Percentiles rank a stretch among this genome's conserved stretches.
Conservation (phyloP, 1,139 yeast genomes). For the Debaryomycetaceae sp. region DNA sequence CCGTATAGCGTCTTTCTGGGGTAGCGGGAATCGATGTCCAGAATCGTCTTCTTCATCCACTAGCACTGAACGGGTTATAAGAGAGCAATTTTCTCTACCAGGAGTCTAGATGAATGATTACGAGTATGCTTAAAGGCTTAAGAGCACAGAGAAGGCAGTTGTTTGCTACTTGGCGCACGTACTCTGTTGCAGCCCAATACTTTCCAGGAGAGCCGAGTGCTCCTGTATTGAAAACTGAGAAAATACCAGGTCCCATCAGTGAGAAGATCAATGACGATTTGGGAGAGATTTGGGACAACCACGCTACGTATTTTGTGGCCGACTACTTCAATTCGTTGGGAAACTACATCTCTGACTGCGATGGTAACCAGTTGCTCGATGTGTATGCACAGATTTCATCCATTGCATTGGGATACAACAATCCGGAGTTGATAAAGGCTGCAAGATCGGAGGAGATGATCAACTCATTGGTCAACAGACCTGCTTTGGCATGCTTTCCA, state of each 20-base stretch:
- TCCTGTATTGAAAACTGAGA: constrained; percentile 45
- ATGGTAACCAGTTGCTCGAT: constrained; percentile 62
- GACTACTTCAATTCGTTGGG: constrained; percentile 67
- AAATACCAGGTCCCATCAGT: constrained; percentile 63
- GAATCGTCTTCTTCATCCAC: neutral
- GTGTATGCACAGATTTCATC: constrained; percentile 73
- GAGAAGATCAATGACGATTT: constrained; percentile 43
- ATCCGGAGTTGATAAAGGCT: constrained; percentile 61
- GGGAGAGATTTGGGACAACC: constrained; percentile 57
- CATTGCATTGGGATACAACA: constrained; percentile 71
- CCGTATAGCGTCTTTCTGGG: neutral
- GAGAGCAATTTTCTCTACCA: no score
- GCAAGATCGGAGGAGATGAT: constrained; percentile 66
- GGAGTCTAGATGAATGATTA: no score
- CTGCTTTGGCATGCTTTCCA: constrained; percentile 75
- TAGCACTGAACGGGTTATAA: no score
- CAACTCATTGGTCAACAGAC: constrained; percentile 65
- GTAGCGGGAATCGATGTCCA: constrained; percentile 2
- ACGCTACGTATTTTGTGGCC: constrained; percentile 66
- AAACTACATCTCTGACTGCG: constrained; percentile 68
- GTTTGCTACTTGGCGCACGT: neutral
- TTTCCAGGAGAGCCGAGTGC: constrained; percentile 52
- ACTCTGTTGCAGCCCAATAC: constrained; percentile 13
- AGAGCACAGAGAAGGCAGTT: neutral
- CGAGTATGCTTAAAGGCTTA: neutral